Conservation (phyloP, 1,139 yeast species). For the Debaryomyces sp. region DNA sequence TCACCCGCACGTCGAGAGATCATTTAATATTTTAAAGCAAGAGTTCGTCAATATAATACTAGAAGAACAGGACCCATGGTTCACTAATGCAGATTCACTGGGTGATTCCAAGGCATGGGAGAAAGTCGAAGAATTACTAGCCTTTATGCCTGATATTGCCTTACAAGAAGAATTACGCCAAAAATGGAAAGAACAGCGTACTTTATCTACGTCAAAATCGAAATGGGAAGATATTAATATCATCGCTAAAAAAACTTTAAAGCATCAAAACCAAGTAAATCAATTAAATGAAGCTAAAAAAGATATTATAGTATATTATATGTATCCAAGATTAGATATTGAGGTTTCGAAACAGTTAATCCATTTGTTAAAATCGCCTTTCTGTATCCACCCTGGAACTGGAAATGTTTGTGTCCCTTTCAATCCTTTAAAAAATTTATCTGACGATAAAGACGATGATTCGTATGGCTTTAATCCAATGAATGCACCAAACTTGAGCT, state of each 20-base stretch:
- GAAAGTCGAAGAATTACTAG: slow-evolving; percentile 56
- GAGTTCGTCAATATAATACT: slow-evolving; percentile 69
- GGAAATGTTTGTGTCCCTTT: slow-evolving; percentile 98
- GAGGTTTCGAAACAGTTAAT: slow-evolving; percentile 89
- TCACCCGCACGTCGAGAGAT: slow-evolving; percentile 85
- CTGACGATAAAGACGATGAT: slow-evolving; percentile 39
- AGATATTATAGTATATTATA: slow-evolving; percentile 75
- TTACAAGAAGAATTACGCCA: slow-evolving; percentile 55
- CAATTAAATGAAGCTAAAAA: slow-evolving; percentile 74
- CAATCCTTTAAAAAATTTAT: slow-evolving; percentile 50
- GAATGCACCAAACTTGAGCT: slow-evolving; percentile 74
- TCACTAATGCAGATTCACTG: slow-evolving; percentile 26
- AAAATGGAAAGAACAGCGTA: slow-evolving; percentile 42
- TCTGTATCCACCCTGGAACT: slow-evolving; percentile 95
- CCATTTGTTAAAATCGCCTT: slow-evolving; percentile 96
- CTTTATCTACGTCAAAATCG: slow-evolving; percentile 36
- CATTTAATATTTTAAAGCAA: slow-evolving; percentile 65
- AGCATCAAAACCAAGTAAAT: slow-evolving; percentile 39
- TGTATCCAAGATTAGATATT: slow-evolving; percentile 91
- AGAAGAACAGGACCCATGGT: slow-evolving; percentile 85
- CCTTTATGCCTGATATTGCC: slow-evolving; percentile 60
- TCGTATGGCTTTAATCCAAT: slow-evolving; percentile 71
- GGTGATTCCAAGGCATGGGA: slow-evolving; percentile 46
- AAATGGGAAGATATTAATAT: slow-evolving; percentile 87
- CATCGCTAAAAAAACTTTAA: slow-evolving; percentile 52